phyloP scores from a whole-genome alignment of 345 rosid species.

The Eutrema yunnanense region DNA sequence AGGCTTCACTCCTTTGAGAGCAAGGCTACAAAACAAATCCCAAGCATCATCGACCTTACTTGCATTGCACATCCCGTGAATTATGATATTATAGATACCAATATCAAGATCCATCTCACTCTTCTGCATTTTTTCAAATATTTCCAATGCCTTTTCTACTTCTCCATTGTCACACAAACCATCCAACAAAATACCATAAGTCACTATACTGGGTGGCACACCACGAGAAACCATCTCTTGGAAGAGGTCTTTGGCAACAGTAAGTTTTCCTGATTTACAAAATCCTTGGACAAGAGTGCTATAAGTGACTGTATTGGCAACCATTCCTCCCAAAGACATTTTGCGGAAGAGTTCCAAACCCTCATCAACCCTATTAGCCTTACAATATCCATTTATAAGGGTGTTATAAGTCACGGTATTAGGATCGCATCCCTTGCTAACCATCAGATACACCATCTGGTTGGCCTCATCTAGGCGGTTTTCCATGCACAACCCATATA shows the following conservation, averaged over 20 bases:
- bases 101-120: neutral
- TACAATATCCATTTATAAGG: no score
- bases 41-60: no score
- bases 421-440: no score
- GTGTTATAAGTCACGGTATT: no score
- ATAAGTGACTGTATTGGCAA: no score
- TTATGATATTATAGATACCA: neutral
- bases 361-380: neutral
- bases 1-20: no score
- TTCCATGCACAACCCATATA: neutral
- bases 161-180: neutral
- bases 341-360: neutral
- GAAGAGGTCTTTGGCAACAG: neutral
- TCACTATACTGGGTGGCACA: neutral
- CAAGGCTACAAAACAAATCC: no score
- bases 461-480: constrained; percentile 23
- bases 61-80: neutral
- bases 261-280: neutral
- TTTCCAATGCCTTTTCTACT: neutral
- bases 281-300: neutral
- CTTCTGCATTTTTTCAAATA: neutral
- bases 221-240: neutral
- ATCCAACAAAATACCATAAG: neutral
- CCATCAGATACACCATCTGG: neutral
- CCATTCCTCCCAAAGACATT: neutral